Evolutionary conservation across 2,329 filamentous ascomycete species (phyloP).

Genomic region (Trichoderma brevicompactum): DNA sequence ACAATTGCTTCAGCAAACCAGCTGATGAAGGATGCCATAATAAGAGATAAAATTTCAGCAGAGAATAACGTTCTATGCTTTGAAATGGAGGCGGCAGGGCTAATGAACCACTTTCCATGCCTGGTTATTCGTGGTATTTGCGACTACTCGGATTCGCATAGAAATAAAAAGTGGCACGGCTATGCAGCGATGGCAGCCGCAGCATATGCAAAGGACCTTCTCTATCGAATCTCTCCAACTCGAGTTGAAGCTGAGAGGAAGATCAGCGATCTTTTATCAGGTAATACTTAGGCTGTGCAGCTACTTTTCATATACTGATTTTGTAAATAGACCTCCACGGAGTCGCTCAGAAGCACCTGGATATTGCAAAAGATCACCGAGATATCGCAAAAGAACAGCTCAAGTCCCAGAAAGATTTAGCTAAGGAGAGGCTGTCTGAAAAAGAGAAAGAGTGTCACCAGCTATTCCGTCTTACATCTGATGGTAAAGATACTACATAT

Average conservation of each 20-base stretch:
- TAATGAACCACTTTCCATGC: neutral
- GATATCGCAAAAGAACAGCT: neutral
- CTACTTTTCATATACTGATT: neutral
- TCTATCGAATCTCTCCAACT: fast-evolving
- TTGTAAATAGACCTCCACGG: neutral
- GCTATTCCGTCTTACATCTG: slow-evolving; percentile 29
- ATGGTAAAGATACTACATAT: slow-evolving; percentile 33
- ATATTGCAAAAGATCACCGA: neutral
- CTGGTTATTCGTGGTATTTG: neutral
- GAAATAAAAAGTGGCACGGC: neutral
- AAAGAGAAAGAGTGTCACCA: slow-evolving; percentile 28
- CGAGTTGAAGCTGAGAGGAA: neutral
- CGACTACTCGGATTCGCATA: neutral
- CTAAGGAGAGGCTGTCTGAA: neutral
- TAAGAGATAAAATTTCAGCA: neutral
- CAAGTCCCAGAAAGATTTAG: no score
- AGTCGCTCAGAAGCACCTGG: neutral
- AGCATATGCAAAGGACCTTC: neutral
- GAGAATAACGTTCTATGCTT: neutral
- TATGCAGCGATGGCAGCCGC: neutral
- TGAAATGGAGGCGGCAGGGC: neutral
- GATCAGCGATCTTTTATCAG: neutral
- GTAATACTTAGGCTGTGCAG: fast-evolving
- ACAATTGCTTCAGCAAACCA: neutral
- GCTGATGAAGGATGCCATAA: neutral